These are phyloP conservation scores for Aspergillus udagawae DNA, from an alignment of 2,329 filamentous ascomycete species.

Conservation along the genomic window DNA sequence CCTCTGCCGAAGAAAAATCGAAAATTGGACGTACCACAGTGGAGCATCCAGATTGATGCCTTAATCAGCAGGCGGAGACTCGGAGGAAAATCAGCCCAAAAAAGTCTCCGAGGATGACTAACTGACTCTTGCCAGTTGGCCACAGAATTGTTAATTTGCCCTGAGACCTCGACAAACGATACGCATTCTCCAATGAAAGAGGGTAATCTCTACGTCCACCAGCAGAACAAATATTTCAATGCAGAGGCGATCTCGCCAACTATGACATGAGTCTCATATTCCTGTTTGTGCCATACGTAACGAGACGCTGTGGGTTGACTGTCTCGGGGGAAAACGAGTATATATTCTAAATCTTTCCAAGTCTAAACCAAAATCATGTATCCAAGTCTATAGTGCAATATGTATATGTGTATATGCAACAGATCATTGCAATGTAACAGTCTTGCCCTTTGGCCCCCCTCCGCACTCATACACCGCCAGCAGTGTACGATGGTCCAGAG, in stretches of 20 bases:
- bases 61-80: background rate
- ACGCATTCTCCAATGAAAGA: no score
- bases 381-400: background rate
- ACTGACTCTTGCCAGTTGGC: background rate
- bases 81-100: background rate
- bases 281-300: no score
- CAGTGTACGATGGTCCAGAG: slow-evolving; percentile 19
- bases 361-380: background rate
- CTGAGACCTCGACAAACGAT: no score
- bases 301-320: no score
- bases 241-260: no score
- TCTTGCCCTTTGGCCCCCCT: slow-evolving; percentile 24
- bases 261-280: no score
- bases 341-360: background rate
- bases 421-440: slow-evolving; percentile 12
- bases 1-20: background rate
- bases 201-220: no score
- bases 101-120: slow-evolving; percentile 3
- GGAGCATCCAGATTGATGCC: background rate
- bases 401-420: background rate
- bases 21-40: background rate
- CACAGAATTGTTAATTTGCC: no score
- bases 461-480: slow-evolving; percentile 28
- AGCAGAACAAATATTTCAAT: no score
- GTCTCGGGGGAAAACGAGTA: no score